Evolutionary conservation across 139 green algal genomes (phyloP).

Genomic region (Asterochloris erici): DNA sequence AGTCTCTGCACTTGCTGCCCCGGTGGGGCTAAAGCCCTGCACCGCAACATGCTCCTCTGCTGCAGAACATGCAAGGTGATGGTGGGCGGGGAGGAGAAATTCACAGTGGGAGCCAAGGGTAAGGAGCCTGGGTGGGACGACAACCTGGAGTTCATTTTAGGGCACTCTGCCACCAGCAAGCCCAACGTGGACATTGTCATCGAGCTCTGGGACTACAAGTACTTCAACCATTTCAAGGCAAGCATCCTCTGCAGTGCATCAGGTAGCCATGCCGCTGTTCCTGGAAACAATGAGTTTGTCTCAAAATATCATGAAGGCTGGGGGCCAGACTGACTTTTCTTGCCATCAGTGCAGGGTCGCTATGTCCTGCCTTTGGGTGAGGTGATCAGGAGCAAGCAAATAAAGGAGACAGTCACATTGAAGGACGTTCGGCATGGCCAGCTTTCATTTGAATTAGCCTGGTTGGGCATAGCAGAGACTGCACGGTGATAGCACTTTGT

Average conservation of each 20-base stretch:
- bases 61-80: slow-evolving; percentile 15
- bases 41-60: not conserved
- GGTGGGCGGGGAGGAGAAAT: slow-evolving; percentile 15
- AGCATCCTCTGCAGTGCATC: not conserved
- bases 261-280: not conserved
- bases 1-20: not conserved
- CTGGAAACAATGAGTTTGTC: not conserved
- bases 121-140: slow-evolving; percentile 13
- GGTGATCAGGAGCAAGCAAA: not conserved
- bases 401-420: slow-evolving; percentile 8
- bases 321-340: not conserved
- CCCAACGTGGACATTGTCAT: slow-evolving; percentile 22
- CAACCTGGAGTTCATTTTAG: slow-evolving; percentile 24
- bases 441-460: not conserved
- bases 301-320: not conserved
- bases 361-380: slow-evolving; percentile 7
- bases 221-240: slow-evolving; percentile 19
- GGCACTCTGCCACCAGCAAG: slow-evolving; percentile 14
- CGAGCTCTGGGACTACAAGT: slow-evolving; percentile 18
- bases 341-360: not conserved
- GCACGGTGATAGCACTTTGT: too few species aligned
- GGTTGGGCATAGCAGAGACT: slow-evolving; percentile 6
- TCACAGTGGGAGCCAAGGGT: not conserved
- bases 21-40: not conserved
- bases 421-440: slow-evolving; percentile 8